Evolutionary conservation across 345 rosid genomes (phyloP).

Genomic region (Boechera stricta): DNA sequence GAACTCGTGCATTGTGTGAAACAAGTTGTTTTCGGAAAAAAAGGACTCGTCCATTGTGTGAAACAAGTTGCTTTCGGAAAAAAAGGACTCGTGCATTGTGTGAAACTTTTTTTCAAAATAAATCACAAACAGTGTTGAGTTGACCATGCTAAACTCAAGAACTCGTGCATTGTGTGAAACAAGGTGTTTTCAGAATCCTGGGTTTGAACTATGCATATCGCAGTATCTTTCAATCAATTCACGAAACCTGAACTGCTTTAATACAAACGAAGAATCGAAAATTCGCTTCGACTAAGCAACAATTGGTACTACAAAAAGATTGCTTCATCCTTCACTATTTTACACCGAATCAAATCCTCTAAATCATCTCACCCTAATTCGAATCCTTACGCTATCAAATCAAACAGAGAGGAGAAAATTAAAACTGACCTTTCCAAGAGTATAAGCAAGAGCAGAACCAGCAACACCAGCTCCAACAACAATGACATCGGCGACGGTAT

Average conservation of each 20-base stretch:
- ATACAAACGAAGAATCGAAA: background rate
- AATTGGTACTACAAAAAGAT: background rate
- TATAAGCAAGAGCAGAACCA: slow-evolving; percentile 73
- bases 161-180: background rate
- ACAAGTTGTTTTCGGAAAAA: background rate
- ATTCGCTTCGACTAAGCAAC: background rate
- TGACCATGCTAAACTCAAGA: background rate
- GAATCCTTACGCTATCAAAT: slow-evolving; percentile 9
- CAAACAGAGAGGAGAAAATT: slow-evolving; percentile 11
- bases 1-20: background rate
- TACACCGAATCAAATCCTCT: slow-evolving; percentile 2
- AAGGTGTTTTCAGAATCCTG: background rate
- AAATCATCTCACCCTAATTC: slow-evolving; percentile 11
- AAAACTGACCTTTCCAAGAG: slow-evolving; percentile 63
- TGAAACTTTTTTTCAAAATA: background rate
- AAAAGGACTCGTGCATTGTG: background rate
- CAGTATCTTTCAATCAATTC: background rate
- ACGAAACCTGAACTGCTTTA: background rate
- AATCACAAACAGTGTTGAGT: background rate
- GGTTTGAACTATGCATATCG: no score
- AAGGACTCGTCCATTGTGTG: background rate
- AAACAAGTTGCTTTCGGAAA: background rate
- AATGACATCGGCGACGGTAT: slow-evolving; percentile 55
- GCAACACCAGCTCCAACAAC: slow-evolving; percentile 83
- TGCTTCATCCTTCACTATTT: background rate